Evolutionary conservation across 1,284 basidiomycete genomes (phyloP).

Genomic region (Melampsora abietis-canadensis): DNA sequence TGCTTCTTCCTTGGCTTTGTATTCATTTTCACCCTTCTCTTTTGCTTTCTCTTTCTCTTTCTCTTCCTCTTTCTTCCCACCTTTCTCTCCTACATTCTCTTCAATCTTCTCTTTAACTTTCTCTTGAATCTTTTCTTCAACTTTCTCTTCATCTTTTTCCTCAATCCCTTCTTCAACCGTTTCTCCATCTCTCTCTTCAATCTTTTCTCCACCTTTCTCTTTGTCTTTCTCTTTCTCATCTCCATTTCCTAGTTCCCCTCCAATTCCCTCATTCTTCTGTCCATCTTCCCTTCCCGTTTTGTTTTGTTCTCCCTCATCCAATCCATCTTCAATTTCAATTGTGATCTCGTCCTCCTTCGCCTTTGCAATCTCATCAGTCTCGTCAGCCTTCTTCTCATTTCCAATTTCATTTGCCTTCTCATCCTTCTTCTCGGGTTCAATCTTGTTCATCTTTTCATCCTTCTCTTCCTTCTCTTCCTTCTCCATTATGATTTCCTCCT

Average conservation of each 20-base stretch:
- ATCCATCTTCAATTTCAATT: background rate
- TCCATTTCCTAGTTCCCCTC: too few relatives aligned
- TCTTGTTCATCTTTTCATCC: too few relatives aligned
- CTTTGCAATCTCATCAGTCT: too few relatives aligned
- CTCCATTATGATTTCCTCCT: background rate
- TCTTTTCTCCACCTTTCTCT: background rate
- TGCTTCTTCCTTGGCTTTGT: too few relatives aligned
- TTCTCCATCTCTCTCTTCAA: background rate
- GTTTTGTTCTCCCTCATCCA: background rate
- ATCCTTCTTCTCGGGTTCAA: too few relatives aligned
- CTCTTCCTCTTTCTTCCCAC: too few relatives aligned
- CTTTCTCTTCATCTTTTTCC: background rate
- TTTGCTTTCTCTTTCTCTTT: too few relatives aligned
- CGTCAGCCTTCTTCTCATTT: background rate
- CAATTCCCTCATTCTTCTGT: background rate
- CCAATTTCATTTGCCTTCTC: too few relatives aligned
- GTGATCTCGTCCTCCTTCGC: too few relatives aligned
- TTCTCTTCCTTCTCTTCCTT: background rate
- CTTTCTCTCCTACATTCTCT: background rate
- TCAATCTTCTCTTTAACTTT: background rate
- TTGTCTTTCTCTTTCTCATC: background rate
- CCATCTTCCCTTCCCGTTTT: background rate
- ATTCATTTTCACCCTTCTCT: too few relatives aligned
- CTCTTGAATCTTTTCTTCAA: too few relatives aligned
- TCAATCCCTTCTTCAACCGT: background rate